Conservation (phyloP, 106 monocot genomes). For the Chionographis japonica region DNA sequence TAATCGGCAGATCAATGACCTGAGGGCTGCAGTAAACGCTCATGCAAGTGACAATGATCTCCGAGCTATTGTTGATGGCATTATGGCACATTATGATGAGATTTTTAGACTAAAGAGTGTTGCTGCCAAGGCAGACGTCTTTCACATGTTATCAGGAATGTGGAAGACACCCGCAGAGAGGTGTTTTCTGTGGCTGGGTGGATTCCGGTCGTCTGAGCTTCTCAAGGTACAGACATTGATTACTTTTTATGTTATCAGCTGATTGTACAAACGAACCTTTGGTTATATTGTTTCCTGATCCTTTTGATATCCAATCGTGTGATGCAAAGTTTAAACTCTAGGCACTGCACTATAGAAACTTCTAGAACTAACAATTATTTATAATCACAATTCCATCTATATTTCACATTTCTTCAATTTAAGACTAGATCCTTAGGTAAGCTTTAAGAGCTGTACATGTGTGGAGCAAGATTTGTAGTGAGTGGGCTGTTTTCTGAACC, state of each 20-base stretch:
- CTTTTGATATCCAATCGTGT: too few relatives aligned
- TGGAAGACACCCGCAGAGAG: constrained; percentile 89
- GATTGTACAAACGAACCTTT: too few relatives aligned
- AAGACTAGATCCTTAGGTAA: too few relatives aligned
- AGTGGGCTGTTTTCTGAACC: too few relatives aligned
- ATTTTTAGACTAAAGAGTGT: constrained; percentile 63
- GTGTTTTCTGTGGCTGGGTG: constrained; percentile 86
- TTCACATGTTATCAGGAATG: constrained; percentile 83
- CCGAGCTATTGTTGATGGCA: constrained; percentile 47
- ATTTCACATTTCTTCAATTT: too few relatives aligned
- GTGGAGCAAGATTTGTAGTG: too few relatives aligned
- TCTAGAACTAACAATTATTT: too few relatives aligned
- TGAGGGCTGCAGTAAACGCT: constrained; percentile 52
- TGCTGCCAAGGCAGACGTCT: constrained; percentile 79
- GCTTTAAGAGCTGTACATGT: too few relatives aligned
- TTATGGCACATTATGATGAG: constrained; percentile 60
- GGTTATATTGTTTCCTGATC: too few relatives aligned
- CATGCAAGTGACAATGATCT: constrained; percentile 69
- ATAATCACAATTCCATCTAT: too few relatives aligned
- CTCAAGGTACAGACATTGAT: constrained; percentile 45
- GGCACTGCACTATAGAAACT: not conserved
- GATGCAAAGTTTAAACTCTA: too few relatives aligned
- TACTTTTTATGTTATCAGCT: too few relatives aligned
- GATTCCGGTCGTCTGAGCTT: constrained; percentile 80
- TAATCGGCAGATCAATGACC: constrained; percentile 46